A percentile compares a stretch with the other conserved stretches of the same genome.
These are phyloP conservation scores for Boletus rubescentipes DNA, from an alignment of 768 basidiomycete genomes.

Conservation along the genomic window DNA sequence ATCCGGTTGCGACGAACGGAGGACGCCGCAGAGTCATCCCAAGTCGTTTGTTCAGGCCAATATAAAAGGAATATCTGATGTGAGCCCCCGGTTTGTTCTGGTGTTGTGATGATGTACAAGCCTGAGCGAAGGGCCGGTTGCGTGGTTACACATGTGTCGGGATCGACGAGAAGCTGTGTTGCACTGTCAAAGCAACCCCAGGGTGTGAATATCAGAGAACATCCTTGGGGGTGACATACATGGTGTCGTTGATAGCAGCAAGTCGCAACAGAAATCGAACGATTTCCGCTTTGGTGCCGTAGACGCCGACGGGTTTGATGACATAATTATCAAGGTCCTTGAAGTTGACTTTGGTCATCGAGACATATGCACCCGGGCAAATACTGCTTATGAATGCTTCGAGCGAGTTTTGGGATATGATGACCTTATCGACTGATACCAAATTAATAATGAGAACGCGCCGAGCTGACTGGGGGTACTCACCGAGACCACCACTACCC, in stretches of 20 bases:
- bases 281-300: slow-evolving; percentile 55
- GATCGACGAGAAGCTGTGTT: slow-evolving; percentile 13
- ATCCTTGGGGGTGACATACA: slow-evolving; percentile 32
- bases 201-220: background rate
- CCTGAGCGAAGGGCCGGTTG: slow-evolving; percentile 24
- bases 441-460: background rate
- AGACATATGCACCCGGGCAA: slow-evolving; percentile 50
- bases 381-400: slow-evolving; percentile 47
- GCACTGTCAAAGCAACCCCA: slow-evolving; percentile 1
- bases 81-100: background rate
- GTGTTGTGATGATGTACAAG: slow-evolving; percentile 17
- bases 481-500: slow-evolving; percentile 53
- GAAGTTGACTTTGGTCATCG: slow-evolving; percentile 59
- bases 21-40: slow-evolving; percentile 48
- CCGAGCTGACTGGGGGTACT: background rate
- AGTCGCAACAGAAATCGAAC: slow-evolving; percentile 42
- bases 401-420: slow-evolving; percentile 53
- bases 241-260: slow-evolving; percentile 36
- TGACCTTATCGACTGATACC: slow-evolving; percentile 55
- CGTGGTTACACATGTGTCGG: background rate
- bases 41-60: slow-evolving; percentile 63
- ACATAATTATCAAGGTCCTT: slow-evolving; percentile 43
- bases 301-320: slow-evolving; percentile 55
- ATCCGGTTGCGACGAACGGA: slow-evolving; percentile 51
- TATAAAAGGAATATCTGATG: slow-evolving; percentile 48